Base-by-base conservation (phyloP, 495 filamentous ascomycete genomes). In the Hypoxylon perforatum region DNA sequence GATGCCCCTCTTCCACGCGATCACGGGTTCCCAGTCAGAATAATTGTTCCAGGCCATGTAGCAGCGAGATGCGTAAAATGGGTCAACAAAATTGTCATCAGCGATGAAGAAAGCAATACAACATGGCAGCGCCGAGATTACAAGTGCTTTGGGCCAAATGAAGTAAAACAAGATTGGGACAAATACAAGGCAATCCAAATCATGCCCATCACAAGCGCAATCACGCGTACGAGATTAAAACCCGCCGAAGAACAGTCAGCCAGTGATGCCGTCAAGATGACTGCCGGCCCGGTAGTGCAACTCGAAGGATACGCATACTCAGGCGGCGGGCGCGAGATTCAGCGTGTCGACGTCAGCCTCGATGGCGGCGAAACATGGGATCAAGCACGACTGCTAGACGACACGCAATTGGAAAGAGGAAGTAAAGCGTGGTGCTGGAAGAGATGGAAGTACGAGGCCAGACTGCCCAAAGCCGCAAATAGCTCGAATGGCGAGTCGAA, bases 61-160 rank as follows among this genome's bases (percentile, higher is more conserved):
- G 88, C 85, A 4, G 88, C 84, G 11, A 79, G 87, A 28, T 85
- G 81, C 47, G 88, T 91, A 12, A 91, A 91, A 65, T 91, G 87
- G 87, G 79, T 90, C 0, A 84, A 81, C 69, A 81, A 80, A 18
- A 87, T 91, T 53, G 84, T 80, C 4, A 73, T 90, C 2, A 78
- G 82, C 25, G 81, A 84, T 50, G 81, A 86, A 58, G 88, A 90
- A 58, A 85, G 81, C 23, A 70, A 68, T 1, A 85, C 83, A 47
- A 78, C 86, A 61, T 90, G 87, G 77, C 86, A 89, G 68, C 80
- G 83, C 12, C 79, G 77, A 33, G 88, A 90, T 67, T 90, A 90
- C 77, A 89, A 89, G 58, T 78, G 81, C 42, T 83, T 90, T 21
- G 87, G 87, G 0, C 87, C 86, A 3, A 84, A 85, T 56, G 78